phyloP scores from a whole-genome alignment of 352 stramenopile species.

The Thraustotheca clavata region DNA sequence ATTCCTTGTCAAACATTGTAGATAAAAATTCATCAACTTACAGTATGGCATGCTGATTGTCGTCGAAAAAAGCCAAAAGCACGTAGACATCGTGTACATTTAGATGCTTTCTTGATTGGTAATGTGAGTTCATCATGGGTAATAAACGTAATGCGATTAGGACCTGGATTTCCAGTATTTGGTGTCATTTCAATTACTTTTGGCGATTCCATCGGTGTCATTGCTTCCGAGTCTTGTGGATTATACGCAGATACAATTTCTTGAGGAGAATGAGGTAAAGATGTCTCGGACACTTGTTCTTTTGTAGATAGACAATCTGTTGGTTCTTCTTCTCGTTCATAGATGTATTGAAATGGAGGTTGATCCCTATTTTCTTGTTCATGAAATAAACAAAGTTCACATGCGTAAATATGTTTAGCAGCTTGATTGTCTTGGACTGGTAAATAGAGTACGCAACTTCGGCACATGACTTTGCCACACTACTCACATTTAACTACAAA shows the following conservation, averaged over 20 bases:
- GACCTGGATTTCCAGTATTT: no score
- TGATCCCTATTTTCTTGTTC: neutral
- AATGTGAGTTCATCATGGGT: neutral
- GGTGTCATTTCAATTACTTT: neutral
- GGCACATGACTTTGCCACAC: constrained; percentile 1
- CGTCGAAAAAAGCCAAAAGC: neutral
- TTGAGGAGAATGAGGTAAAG: neutral
- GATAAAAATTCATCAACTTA: neutral
- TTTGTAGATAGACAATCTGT: neutral
- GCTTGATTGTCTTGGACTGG: neutral
- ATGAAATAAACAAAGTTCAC: neutral
- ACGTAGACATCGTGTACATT: neutral
- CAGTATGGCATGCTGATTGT: neutral
- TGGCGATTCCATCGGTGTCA: neutral
- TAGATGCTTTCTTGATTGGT: neutral
- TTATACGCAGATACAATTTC: neutral
- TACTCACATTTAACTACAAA: neutral
- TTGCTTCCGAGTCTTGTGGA: neutral
- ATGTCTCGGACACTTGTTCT: neutral
- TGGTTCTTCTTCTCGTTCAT: neutral
- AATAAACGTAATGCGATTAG: neutral
- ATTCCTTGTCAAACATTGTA: neutral
- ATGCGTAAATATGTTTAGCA: neutral
- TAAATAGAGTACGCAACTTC: neutral
- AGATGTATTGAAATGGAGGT: no score